A percentile compares a stretch with the other conserved stretches of the same genome.
Conservation (phyloP, 2,329 filamentous ascomycete genomes). For the Fusarium sterilihyphosum region DNA sequence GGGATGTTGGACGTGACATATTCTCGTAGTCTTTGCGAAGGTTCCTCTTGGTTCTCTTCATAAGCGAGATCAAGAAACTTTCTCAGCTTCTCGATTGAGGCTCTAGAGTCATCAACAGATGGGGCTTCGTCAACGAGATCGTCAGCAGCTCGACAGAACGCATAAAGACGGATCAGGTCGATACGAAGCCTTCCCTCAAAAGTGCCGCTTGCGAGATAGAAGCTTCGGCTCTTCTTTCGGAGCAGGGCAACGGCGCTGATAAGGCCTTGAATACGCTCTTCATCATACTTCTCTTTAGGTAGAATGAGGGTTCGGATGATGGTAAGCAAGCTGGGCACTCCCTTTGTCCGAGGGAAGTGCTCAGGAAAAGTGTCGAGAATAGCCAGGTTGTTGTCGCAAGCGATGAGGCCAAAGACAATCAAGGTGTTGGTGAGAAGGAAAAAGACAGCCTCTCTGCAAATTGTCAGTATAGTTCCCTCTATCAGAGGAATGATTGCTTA, state of each 20-base stretch:
- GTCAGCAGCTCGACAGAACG: conserved; percentile 78
- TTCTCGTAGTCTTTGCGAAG: conserved; percentile 13
- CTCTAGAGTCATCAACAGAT: conserved; percentile 59
- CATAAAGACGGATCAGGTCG: conserved; percentile 75
- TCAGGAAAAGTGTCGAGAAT: conserved; percentile 71
- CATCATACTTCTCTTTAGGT: conserved; percentile 62
- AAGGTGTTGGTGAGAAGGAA: conserved; percentile 76
- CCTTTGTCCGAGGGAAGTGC: conserved; percentile 61
- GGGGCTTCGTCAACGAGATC: conserved; percentile 75
- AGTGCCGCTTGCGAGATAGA: conserved; percentile 76
- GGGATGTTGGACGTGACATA: conserved; percentile 64
- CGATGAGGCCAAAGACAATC: conserved; percentile 74
- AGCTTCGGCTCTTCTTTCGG: conserved; percentile 74
- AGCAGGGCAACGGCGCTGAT: conserved; percentile 67
- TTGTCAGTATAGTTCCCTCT: neutral
- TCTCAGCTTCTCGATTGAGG: conserved; percentile 68
- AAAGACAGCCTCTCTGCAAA: conserved; percentile 70
- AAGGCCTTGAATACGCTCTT: conserved; percentile 65
- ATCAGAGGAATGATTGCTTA: neutral
- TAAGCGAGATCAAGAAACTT: conserved; percentile 63
- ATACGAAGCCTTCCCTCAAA: conserved; percentile 75
- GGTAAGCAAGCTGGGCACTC: neutral
- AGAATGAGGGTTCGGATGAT: conserved; percentile 62
- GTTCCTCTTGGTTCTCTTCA: conserved; percentile 3
- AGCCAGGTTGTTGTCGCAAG: conserved; percentile 75